These are phyloP conservation scores for Colletotrichum sublineola DNA, from an alignment of 2,329 filamentous ascomycete genomes.

Conservation along the genomic window DNA sequence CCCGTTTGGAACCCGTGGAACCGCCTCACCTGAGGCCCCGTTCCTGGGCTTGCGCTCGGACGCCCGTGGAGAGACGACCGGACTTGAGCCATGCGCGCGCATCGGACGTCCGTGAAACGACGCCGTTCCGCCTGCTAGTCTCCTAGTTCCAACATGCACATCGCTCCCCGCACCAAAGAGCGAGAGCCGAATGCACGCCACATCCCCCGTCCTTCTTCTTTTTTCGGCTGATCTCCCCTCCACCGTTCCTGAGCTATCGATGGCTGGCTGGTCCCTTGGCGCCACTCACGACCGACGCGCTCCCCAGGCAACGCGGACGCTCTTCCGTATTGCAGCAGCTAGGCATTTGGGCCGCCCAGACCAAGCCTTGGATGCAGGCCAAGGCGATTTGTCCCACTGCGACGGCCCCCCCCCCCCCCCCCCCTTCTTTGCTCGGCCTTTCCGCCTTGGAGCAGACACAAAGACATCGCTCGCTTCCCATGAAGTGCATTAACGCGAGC, in stretches of 20 bases:
- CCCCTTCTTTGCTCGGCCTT: constrained; percentile 22
- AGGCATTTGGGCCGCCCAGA: constrained; percentile 21
- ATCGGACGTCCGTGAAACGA: constrained; percentile 42
- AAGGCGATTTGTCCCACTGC: constrained; percentile 37
- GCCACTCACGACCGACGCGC: constrained; percentile 9
- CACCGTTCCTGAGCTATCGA: constrained; percentile 27
- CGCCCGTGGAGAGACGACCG: constrained; percentile 41
- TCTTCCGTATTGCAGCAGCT: constrained; percentile 10
- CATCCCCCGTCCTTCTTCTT: constrained; percentile 21
- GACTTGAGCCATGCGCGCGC: constrained; percentile 37
- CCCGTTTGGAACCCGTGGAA: neutral
- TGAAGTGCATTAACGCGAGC: neutral
- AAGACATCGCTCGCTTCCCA: constrained; percentile 19
- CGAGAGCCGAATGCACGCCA: constrained; percentile 38
- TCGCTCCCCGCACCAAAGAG: constrained; percentile 40
- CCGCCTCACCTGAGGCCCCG: constrained; percentile 31
- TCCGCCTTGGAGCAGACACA: neutral
- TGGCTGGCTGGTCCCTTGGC: constrained; percentile 21
- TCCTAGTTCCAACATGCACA: constrained; percentile 16
- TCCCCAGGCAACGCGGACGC: constrained; percentile 4
- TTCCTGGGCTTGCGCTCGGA: constrained; percentile 32
- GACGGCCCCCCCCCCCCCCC: constrained; percentile 14
- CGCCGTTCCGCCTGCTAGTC: constrained; percentile 28
- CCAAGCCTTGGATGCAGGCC: constrained; percentile 34
- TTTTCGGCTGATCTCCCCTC: constrained; percentile 17